A percentile compares a stretch with the other conserved stretches of the same genome.
phyloP scores from a whole-genome alignment of 352 stramenopile species.

The Phytophthora sp. region DNA sequence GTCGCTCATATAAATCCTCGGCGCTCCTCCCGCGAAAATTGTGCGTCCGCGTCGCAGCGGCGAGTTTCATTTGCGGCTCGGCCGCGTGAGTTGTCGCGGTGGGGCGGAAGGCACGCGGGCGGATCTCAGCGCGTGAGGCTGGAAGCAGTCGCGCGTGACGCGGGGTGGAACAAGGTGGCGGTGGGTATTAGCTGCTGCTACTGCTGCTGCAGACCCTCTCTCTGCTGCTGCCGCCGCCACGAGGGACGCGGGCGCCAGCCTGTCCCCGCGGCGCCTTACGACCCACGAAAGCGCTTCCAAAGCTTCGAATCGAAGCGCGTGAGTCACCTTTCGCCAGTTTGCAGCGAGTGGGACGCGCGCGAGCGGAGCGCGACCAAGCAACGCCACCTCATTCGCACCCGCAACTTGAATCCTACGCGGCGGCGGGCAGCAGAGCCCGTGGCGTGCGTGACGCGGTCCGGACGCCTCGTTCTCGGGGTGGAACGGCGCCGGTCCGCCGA shows the following conservation, averaged over 20 bases:
- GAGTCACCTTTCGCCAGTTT: conserved; percentile 29
- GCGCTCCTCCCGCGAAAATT: conserved; percentile 10
- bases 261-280: conserved; percentile 17
- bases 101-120: not conserved
- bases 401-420: conserved; percentile 8
- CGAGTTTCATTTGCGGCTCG: conserved; percentile 6
- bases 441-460: not conserved
- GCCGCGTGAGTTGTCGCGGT: not conserved
- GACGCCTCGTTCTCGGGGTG: not conserved
- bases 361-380: conserved; percentile 8
- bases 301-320: conserved; percentile 16
- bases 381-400: conserved; percentile 33
- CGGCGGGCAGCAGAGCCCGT: conserved; percentile 2
- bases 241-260: no score
- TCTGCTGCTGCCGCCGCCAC: no score
- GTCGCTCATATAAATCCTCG: conserved; percentile 34
- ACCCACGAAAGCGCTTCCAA: conserved; percentile 19
- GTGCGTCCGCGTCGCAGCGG: conserved; percentile 6
- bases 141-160: not conserved
- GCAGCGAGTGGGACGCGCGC: conserved; percentile 17
- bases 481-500: no score
- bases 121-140: conserved; percentile 7
- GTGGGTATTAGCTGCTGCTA: no score
- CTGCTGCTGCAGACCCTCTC: no score
- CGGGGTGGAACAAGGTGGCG: conserved; percentile 13